Conservation (phyloP, 179 eudicot genomes). For the Camellia oleifera region DNA sequence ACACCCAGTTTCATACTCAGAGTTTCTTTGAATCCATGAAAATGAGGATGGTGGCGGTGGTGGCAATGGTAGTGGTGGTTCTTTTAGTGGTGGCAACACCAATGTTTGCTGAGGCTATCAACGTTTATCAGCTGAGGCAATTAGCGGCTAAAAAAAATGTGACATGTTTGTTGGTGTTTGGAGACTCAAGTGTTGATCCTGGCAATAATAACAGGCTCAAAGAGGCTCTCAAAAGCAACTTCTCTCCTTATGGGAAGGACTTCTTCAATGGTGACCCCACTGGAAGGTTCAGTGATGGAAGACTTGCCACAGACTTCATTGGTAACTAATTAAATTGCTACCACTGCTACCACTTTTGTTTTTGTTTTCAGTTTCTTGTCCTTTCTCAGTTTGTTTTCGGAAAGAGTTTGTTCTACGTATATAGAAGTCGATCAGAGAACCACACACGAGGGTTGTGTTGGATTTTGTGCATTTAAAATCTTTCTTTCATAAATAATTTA, state of each 20-base stretch:
- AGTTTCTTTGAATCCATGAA: not conserved
- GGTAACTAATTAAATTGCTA: constrained; percentile 24
- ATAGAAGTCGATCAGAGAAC: too few relatives aligned
- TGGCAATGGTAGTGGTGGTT: constrained; percentile 1
- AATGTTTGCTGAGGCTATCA: constrained; percentile 11
- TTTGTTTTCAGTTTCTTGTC: not conserved
- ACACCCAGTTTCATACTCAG: not conserved
- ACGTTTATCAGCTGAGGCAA: constrained; percentile 20
- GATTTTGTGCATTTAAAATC: too few relatives aligned
- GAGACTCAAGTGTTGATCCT: constrained; percentile 51
- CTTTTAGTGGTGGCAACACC: constrained; percentile 13
- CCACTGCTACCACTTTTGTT: too few relatives aligned
- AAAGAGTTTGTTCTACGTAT: too few relatives aligned
- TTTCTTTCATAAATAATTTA: too few relatives aligned
- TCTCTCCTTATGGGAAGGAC: constrained; percentile 51
- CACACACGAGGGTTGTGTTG: too few relatives aligned
- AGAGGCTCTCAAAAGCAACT: constrained; percentile 35
- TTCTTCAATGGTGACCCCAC: constrained; percentile 40
- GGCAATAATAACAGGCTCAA: constrained; percentile 50
- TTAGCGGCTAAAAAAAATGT: constrained; percentile 27
- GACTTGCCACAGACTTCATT: constrained; percentile 40
- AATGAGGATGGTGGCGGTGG: constrained; percentile 12
- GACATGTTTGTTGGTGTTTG: constrained; percentile 47
- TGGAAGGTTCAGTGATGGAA: constrained; percentile 51
- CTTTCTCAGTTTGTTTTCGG: constrained; percentile 13